Base-by-base conservation (phyloP, 2,329 filamentous ascomycete species). In the Aspergillus oerlinghausenensis region DNA sequence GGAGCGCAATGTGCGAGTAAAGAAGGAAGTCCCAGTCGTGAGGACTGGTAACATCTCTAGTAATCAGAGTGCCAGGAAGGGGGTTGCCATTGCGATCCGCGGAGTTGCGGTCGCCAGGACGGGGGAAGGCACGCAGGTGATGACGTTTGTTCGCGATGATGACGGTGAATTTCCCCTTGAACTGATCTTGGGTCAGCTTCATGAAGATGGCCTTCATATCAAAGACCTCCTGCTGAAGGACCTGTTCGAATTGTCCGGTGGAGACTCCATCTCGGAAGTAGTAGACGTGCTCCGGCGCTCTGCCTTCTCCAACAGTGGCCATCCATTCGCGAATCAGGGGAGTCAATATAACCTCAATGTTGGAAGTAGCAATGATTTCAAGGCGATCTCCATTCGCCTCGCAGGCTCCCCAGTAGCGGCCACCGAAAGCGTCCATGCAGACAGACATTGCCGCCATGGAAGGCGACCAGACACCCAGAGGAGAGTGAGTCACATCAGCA, bases 261-360 rank as follows among this genome's bases (percentile, higher is more conserved):
- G 88, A 88, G 0, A 97, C 91, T 63, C 94, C 94, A 66, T 99
- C 94, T 19, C 94, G 90, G 74, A 97, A 88, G 75, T 96, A 97
- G 64, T 95, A 89, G 55, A 99, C 81, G 40, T 92, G 86, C n/a
- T 82, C 64, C 0, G 93, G 92, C 17, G 79, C 67, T 26, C 72
- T 70, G n/a, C 83, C 81, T 1, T 76, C 74, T 21, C 81, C 80
- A 52, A 82, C 77, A 2, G 75, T 80, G 17, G 75, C 66, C 29
- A 82, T 77, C 90, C 92, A 97, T 47, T 82, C 74, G 21, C 76
- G 75, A 7, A 88, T 73, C 3, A 96, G 79, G 5, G 82, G 82
- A 0, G 80, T 77, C 25, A 97, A 81, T 70, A 92, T 85, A 14
- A 75, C 75, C 5, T 84, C 77, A 51, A 91, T 83, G 61, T 91